Base-by-base conservation (phyloP, 495 filamentous ascomycete genomes). In the Rostrohypoxylon terebratum region DNA sequence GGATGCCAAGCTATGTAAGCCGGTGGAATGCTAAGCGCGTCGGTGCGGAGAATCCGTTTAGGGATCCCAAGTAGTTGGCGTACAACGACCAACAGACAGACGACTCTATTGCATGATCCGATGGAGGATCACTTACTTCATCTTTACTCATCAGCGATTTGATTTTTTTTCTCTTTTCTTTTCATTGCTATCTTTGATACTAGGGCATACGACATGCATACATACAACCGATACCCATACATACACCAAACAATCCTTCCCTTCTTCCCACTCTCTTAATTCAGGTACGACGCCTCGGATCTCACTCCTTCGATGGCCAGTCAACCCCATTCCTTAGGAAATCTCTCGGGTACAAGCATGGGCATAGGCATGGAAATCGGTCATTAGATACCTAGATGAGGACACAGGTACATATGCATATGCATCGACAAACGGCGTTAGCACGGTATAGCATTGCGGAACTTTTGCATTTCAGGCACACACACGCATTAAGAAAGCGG, bases 21-120 rank as follows among this genome's bases (percentile, higher is more conserved):
- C 34, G 38, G 9, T 44, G 59, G 59, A 16, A 33, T n/a, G n/a
- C 51, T 16, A 34, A 33, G 23, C 54, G 54, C 28, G 55, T 47
- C 23, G 47, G 20, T 2, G 47, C 40, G 5, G 65, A 68, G 45
- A 44, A 69, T n/a, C 65, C 71, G 3, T 69, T 73, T 25, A 44
- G 33, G 31, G 67, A 69, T 44, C 67, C 59, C 31, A 64, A 63
- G 54, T 33, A 33, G 8, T 54, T 18, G 50, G 13, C 11, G 14
- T 33, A n/a, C 23, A 21, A 25, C 25, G 20, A 11, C 23, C 2
- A 9, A n/a, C 13, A 11, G 8, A 14, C 9, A 28, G 5, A 28
- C 38, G 44, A 14, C n/a, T 8, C 4, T 42, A 13, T 28, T 28
- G 20, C 21, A 42, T 53, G 31, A 44, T 55, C 3, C 14, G n/a